Conservation (phyloP, 768 basidiomycete genomes). For the Hydnomerulius pinastri region DNA sequence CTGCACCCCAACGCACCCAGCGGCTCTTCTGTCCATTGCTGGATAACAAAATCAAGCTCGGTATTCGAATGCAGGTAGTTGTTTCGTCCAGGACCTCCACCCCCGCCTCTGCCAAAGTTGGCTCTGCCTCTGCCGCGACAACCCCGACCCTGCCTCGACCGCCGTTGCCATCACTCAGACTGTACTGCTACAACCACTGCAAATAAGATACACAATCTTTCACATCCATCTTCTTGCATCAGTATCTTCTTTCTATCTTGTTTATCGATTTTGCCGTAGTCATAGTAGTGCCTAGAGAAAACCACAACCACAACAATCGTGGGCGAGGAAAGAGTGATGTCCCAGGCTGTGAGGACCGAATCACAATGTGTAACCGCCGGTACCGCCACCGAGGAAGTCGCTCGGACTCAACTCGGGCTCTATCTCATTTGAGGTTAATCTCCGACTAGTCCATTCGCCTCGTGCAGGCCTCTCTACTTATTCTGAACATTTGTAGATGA, state of each 20-base stretch:
- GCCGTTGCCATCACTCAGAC: constrained; percentile 26
- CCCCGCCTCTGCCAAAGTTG: not conserved
- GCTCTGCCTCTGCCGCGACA: constrained; percentile 7
- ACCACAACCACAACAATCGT: constrained; percentile 13
- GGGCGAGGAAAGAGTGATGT: constrained; percentile 9
- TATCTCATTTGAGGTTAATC: no score
- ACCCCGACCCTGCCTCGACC: constrained; percentile 22
- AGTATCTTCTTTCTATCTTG: constrained; percentile 1
- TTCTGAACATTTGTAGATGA: no score
- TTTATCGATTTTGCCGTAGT: no score
- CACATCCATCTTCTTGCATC: constrained; percentile 2
- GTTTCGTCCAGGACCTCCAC: constrained; percentile 3
- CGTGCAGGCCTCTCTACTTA: no score
- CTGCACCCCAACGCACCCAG: constrained; percentile 19
- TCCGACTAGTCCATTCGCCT: no score
- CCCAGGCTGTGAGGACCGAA: not conserved
- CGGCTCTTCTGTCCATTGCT: constrained; percentile 21
- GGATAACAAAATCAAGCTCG: constrained; percentile 27
- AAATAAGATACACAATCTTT: not conserved
- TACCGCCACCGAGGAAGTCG: not conserved
- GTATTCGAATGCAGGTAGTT: constrained; percentile 18
- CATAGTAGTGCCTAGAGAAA: constrained; percentile 1
- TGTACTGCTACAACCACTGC: constrained; percentile 11
- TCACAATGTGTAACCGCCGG: not conserved
- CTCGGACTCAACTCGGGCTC: no score